Percentiles rank a stretch among this genome's conserved stretches.
phyloP scores from a whole-genome alignment of 148 eudicot species.

The Vaccinium myrtillus region DNA sequence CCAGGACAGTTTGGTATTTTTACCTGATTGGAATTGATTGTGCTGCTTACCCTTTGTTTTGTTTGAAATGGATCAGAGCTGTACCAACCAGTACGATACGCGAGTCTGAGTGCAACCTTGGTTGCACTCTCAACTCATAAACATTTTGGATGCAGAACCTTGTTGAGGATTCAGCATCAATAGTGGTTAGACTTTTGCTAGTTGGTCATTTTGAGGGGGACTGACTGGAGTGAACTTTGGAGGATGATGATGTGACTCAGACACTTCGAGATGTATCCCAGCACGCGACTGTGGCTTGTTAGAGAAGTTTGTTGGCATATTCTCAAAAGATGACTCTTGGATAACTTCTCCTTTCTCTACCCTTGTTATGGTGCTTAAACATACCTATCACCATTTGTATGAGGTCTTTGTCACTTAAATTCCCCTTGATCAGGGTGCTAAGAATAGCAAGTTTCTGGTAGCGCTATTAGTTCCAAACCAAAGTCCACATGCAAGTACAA shows the following conservation, averaged over 20 bases:
- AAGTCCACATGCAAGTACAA: background rate
- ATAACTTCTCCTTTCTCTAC: background rate
- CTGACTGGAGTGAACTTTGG: background rate
- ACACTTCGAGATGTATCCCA: background rate
- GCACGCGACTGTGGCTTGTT: background rate
- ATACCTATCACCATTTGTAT: background rate
- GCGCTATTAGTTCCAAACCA: background rate
- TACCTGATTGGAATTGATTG: background rate
- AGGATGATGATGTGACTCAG: background rate
- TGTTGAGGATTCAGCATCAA: constrained; percentile 3
- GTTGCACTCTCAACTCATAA: background rate
- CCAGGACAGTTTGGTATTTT: background rate
- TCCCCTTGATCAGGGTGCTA: background rate
- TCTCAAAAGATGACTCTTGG: background rate
- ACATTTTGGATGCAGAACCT: constrained; percentile 1
- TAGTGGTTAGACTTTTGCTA: background rate
- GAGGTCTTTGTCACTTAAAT: background rate
- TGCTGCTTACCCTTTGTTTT: background rate
- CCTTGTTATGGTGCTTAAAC: background rate
- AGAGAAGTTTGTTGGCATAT: background rate
- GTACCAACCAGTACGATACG: background rate
- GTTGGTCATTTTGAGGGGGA: background rate
- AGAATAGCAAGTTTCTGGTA: background rate
- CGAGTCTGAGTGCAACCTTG: background rate
- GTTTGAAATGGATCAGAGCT: background rate